Conservation (phyloP, 169 alveolate species). For the Condylostoma magnum region DNA sequence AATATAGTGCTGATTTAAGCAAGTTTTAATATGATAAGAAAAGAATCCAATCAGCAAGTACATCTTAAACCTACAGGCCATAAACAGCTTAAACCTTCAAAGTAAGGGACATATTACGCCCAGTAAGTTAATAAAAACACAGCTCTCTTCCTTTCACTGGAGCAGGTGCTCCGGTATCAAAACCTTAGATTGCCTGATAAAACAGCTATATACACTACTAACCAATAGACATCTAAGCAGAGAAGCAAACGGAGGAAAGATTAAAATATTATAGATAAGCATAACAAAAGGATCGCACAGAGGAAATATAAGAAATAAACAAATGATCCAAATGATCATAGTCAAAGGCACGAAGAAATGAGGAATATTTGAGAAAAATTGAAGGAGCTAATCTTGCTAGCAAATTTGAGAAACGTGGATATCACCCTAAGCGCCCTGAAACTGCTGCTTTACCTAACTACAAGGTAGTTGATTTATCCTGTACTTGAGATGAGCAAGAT, state of each 20-base stretch:
- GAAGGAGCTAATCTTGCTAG: conserved; percentile 5
- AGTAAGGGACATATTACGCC: not conserved
- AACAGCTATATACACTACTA: conserved; percentile 9
- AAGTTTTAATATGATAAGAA: not conserved
- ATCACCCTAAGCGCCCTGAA: not conserved
- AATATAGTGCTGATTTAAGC: not conserved
- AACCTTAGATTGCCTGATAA: not conserved
- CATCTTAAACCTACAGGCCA: not conserved
- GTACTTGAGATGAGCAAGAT: not conserved
- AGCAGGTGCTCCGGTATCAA: not conserved
- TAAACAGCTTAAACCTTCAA: not conserved
- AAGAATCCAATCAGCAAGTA: not conserved
- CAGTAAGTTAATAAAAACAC: not conserved
- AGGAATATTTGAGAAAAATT: not conserved
- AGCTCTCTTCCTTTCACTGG: not conserved
- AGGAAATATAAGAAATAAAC: not conserved
- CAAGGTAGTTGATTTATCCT: not conserved
- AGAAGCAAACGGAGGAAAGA: not conserved
- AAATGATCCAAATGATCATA: not conserved
- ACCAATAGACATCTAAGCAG: conserved; percentile 3
- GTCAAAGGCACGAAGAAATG: not conserved
- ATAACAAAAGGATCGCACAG: conserved; percentile 1
- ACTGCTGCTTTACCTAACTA: not conserved
- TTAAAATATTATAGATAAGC: not conserved
- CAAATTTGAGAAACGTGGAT: conserved; percentile 22